These are phyloP conservation scores for Aspergillus conjunctus DNA, from an alignment of 495 filamentous ascomycete species.

Conservation along the genomic window DNA sequence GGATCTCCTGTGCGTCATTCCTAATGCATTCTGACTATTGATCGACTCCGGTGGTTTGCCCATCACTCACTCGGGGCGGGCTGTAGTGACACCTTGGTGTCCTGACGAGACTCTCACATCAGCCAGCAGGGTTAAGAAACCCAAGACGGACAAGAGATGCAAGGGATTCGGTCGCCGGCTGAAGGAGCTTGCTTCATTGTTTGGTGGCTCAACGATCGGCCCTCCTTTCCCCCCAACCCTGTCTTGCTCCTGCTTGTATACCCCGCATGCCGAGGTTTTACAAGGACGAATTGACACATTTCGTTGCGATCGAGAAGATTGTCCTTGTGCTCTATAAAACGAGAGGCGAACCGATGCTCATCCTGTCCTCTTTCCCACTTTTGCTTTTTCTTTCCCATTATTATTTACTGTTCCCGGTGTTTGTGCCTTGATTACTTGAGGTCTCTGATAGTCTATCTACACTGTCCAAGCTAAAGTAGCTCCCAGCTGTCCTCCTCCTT, in stretches of 20 bases:
- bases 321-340: background rate
- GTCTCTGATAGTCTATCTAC: too few species aligned
- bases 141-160: background rate
- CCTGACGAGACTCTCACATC: slow-evolving; percentile 1
- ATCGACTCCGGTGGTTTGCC: slow-evolving; percentile 4
- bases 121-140: background rate
- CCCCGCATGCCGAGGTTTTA: slow-evolving; percentile 4
- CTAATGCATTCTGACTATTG: slow-evolving; percentile 20
- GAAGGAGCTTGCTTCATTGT: slow-evolving; percentile 3
- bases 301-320: background rate
- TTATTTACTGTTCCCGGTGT: too few species aligned
- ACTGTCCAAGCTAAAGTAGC: too few species aligned
- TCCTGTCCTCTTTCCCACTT: too few species aligned
- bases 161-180: background rate
- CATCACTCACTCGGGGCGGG: background rate
- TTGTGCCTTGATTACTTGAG: too few species aligned
- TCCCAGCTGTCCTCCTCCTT: background rate
- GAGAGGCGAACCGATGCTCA: too few species aligned
- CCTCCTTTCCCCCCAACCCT: background rate
- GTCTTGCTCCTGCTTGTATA: background rate
- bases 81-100: slow-evolving; percentile 19
- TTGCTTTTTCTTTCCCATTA: too few species aligned
- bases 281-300: background rate
- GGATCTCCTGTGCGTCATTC: slow-evolving; percentile 22
- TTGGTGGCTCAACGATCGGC: background rate